Percentiles rank a stretch among this genome's conserved stretches.
phyloP scores from a whole-genome alignment of 1,284 basidiomycete species.

The Apiotrichum sp. region DNA sequence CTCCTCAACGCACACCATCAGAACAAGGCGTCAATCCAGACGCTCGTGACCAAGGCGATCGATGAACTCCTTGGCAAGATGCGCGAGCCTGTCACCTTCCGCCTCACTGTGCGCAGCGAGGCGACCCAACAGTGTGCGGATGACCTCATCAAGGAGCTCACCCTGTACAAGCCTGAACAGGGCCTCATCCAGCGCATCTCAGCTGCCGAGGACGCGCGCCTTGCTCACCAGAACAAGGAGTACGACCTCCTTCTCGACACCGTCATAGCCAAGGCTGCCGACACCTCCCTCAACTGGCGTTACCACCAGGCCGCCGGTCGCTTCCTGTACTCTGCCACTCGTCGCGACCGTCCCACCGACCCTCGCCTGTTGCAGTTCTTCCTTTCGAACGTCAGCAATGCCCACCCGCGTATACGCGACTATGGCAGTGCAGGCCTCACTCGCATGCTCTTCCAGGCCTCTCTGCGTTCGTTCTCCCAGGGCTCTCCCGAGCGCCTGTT shows the following conservation, averaged over 20 bases:
- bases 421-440: conserved; percentile 67
- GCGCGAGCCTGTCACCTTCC: conserved; percentile 36
- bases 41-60: conserved; percentile 67
- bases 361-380: conserved; percentile 64
- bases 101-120: conserved; percentile 24
- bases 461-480: conserved; percentile 72
- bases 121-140: conserved; percentile 30
- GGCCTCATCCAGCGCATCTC: conserved; percentile 37
- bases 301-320: conserved; percentile 74
- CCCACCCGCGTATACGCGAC: conserved; percentile 71
- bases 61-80: conserved; percentile 52
- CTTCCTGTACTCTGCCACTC: conserved; percentile 65
- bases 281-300: conserved; percentile 65
- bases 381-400: conserved; percentile 62
- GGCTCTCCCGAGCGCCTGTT: conserved; percentile 61
- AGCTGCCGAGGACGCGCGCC: conserved; percentile 26
- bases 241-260: conserved; percentile 49
- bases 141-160: conserved; percentile 20
- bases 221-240: conserved; percentile 42
- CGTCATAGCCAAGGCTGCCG: conserved; percentile 62
- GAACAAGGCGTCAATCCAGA: conserved; percentile 91
- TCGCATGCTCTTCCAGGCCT: conserved; percentile 69
- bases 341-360: conserved; percentile 66
- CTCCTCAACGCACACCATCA: conserved; percentile 81
- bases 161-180: conserved; percentile 19